Base-by-base conservation (phyloP, 352 stramenopile species). In the Globisporangium apiculatum region DNA sequence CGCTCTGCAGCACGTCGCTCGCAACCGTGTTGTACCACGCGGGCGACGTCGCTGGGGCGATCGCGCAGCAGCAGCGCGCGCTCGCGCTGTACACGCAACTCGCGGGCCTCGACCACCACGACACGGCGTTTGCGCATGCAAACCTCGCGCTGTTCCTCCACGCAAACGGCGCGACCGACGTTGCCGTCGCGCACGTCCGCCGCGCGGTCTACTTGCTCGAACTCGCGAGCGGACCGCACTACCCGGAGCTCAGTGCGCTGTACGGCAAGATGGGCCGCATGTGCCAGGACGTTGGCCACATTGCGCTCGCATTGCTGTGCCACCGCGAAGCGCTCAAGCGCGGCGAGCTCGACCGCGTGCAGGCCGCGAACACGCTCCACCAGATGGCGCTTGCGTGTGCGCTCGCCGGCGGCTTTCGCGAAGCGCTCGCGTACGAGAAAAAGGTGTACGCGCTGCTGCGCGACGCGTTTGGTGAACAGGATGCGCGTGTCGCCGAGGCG, bases 251-350 rank as follows among this genome's bases (percentile, higher is more conserved):
- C 56, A 89, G 83, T 48, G 84, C 83, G 51, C 75, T 92, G 5
- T 97, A 98, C 68, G 91, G 97, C 70, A 97, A 97, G 67, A 85
- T 98, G 71, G 95, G 94, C 51, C 96, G 88, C 59, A 92, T 98
- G 67, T 98, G 97, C 75, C 87, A 96, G 51, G 87, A 97, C 58
- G 76, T 92, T 18, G 85, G 80, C 4, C 87, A 97, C 50, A 79
- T 94, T 48, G 79, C 80, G 10, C 62, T 94, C 15, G 94, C 95
- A 7, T 68, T 98, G 43, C 67, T 85, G 57, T 98, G 87, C 71
- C 83, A 95, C 65, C 83, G 84, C 46, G 87, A 96, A 55, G 88
- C 86, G 53, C 76, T 96, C 49, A 85, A 88, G 50, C 84, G 87
- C 51, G 84, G 89, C 53, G 84, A 95, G 56, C 83, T 94, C 54